Conservation (phyloP, 768 basidiomycete genomes). For the Rhodocollybia butyracea region DNA sequence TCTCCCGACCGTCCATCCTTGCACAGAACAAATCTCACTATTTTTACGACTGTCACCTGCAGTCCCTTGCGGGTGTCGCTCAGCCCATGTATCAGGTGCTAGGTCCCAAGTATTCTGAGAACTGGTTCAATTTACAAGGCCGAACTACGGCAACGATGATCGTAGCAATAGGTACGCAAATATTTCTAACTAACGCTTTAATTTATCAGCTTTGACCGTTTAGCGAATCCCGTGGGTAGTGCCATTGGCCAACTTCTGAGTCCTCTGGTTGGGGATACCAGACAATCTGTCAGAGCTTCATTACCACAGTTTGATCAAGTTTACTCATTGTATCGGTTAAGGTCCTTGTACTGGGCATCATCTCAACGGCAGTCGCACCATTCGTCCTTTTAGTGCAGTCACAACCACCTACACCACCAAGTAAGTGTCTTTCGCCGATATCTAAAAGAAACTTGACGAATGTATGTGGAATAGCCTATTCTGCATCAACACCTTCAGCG, state of each 20-base stretch:
- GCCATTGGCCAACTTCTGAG: slow-evolving; percentile 74
- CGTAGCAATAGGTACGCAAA: slow-evolving; percentile 42
- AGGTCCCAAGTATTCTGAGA: slow-evolving; percentile 78
- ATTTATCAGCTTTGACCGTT: slow-evolving; percentile 1
- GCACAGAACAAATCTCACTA: not conserved
- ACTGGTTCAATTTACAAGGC: slow-evolving; percentile 75
- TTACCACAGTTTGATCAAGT: not conserved
- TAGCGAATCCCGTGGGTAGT: slow-evolving; percentile 72
- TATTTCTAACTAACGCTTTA: not conserved
- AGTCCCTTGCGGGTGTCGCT: slow-evolving; percentile 63
- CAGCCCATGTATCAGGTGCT: slow-evolving; percentile 77
- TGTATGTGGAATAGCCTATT: slow-evolving; percentile 45
- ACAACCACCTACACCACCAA: slow-evolving; percentile 75
- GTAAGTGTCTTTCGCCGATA: slow-evolving; percentile 34
- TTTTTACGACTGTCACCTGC: not conserved
- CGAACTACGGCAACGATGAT: slow-evolving; percentile 76
- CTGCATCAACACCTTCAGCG: slow-evolving; percentile 59
- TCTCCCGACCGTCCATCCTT: not conserved
- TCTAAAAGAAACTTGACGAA: not conserved
- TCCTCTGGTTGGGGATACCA: slow-evolving; percentile 51
- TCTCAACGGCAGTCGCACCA: slow-evolving; percentile 61
- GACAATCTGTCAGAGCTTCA: slow-evolving; percentile 52
- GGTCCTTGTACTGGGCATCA: slow-evolving; percentile 70
- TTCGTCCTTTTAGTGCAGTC: slow-evolving; percentile 54
- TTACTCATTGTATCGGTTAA: slow-evolving; percentile 21